These are phyloP conservation scores for Pythium aquatile DNA, from an alignment of 352 stramenopile species.

Conservation along the genomic window DNA sequence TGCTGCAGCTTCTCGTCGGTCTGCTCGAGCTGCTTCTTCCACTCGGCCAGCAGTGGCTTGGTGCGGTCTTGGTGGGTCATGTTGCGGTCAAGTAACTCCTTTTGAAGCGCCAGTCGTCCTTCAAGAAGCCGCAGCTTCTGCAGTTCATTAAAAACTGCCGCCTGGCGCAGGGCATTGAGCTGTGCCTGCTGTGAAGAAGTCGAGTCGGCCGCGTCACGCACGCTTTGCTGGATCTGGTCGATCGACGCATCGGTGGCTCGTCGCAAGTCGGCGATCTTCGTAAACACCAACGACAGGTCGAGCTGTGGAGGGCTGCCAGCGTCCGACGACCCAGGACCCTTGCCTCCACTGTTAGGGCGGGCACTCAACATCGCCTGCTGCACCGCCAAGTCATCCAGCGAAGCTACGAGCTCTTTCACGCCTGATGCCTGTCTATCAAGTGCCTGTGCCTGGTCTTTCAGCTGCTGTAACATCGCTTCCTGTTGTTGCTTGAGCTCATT, in stretches of 20 bases:
- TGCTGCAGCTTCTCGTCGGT: constrained; percentile 64
- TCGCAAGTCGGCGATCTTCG: constrained; percentile 70
- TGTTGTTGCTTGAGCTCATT: constrained; percentile 48
- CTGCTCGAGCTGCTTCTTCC: constrained; percentile 56
- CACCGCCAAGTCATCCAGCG: constrained; percentile 52
- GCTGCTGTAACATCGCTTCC: constrained; percentile 34
- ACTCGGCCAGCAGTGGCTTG: constrained; percentile 67
- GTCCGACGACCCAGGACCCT: constrained; percentile 5
- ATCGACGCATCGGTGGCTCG: constrained; percentile 59
- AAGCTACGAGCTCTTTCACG: constrained; percentile 45
- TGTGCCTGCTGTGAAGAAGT: constrained; percentile 50
- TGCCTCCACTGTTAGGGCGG: constrained; percentile 1
- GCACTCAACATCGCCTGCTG: constrained; percentile 42
- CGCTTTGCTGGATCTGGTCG: constrained; percentile 48
- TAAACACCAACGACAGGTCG: constrained; percentile 80
- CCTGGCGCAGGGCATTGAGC: constrained; percentile 54
- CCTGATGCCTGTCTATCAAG: constrained; percentile 48
- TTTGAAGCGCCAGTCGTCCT: constrained; percentile 52
- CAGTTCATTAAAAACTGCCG: constrained; percentile 48
- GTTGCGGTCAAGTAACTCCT: constrained; percentile 67
- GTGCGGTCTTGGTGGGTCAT: constrained; percentile 64
- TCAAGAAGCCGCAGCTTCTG: constrained; percentile 61
- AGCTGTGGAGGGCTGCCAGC: constrained; percentile 30
- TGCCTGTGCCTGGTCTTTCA: constrained; percentile 41
- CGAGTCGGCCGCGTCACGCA: constrained; percentile 40